Conservation (phyloP, 441 rosid genomes). For the Populus hybrid region DNA sequence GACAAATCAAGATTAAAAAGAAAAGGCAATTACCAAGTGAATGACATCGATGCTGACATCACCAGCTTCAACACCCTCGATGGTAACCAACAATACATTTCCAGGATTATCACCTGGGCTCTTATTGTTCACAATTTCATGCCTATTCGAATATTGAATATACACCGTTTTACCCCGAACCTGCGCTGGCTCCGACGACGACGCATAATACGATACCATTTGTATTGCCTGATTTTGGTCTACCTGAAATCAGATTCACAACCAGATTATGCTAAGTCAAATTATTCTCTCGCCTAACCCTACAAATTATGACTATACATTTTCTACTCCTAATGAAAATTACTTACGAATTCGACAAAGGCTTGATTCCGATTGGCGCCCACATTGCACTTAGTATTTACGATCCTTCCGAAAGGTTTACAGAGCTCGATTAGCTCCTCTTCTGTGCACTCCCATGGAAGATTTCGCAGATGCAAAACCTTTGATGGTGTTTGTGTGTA, state of each 20-base stretch:
- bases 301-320: not conserved
- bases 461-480: constrained; percentile 92
- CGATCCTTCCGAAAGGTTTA: constrained; percentile 93
- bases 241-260: constrained; percentile 41
- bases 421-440: constrained; percentile 95
- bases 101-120: constrained; percentile 99
- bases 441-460: constrained; percentile 92
- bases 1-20: not conserved
- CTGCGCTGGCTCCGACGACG: constrained; percentile 96
- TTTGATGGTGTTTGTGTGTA: constrained; percentile 99
- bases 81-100: constrained; percentile 89
- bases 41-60: constrained; percentile 93
- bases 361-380: constrained; percentile 98
- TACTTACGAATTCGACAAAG: constrained; percentile 83
- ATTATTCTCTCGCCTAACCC: not conserved
- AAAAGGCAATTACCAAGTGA: constrained; percentile 70
- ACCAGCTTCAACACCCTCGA: constrained; percentile 97
- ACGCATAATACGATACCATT: constrained; percentile 97
- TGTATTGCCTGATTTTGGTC: constrained; percentile 93
- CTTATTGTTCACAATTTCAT: constrained; percentile 96
- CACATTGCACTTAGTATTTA: constrained; percentile 93
- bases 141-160: constrained; percentile 93
- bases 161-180: constrained; percentile 98
- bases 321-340: not conserved
- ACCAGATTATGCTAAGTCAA: constrained; percentile 6